Evolutionary conservation across 768 basidiomycete species (phyloP).

Genomic region (Podaxis carcinomalis): DNA sequence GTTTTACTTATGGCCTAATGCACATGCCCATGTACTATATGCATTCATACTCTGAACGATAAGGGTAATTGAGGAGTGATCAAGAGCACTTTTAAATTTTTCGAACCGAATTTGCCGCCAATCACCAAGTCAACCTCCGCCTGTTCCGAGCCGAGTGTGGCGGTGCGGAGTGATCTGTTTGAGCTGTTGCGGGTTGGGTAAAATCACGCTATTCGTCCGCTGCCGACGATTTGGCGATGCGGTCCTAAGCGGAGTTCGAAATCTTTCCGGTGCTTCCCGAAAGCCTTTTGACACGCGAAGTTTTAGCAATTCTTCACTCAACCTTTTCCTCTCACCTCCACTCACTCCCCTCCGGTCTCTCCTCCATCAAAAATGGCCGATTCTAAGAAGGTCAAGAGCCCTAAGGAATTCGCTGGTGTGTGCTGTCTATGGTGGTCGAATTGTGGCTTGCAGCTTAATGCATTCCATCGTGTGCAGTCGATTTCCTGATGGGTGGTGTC

Average conservation of each 20-base stretch:
- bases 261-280: slow-evolving; percentile 46
- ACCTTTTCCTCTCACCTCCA: slow-evolving; percentile 39
- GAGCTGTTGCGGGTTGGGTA: background rate
- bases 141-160: background rate
- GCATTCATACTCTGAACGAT: slow-evolving; percentile 7
- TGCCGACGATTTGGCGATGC: background rate
- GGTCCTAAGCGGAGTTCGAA: slow-evolving; percentile 37
- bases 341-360: slow-evolving; percentile 31
- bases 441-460: slow-evolving; percentile 13
- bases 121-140: background rate
- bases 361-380: slow-evolving; percentile 73
- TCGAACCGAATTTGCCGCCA: background rate
- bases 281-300: slow-evolving; percentile 41
- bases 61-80: background rate
- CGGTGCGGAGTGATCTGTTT: slow-evolving; percentile 1
- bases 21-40: slow-evolving; percentile 11
- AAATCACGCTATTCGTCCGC: background rate
- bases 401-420: slow-evolving; percentile 86
- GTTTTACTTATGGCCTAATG: slow-evolving; percentile 13
- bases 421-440: slow-evolving; percentile 19
- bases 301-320: slow-evolving; percentile 33
- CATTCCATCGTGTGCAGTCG: slow-evolving; percentile 45
- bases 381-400: slow-evolving; percentile 78
- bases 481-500: slow-evolving; percentile 97
- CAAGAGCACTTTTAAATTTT: background rate